These are phyloP conservation scores for Leccinum ochraceum DNA, from an alignment of 768 basidiomycete species.

Conservation along the genomic window DNA sequence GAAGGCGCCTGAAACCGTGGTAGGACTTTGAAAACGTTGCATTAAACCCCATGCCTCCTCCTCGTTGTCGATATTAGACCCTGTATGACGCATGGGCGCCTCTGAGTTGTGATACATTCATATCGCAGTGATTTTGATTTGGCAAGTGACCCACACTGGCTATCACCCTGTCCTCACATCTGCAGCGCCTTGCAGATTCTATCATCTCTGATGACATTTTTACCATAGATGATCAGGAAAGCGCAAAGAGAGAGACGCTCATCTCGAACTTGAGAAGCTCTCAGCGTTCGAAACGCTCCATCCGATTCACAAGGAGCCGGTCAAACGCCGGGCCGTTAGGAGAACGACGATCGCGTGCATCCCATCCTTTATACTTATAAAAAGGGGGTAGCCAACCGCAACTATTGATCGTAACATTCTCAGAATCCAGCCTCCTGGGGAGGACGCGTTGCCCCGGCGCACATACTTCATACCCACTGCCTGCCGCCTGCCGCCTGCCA, in stretches of 20 bases:
- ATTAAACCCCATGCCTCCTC: conserved; percentile 9
- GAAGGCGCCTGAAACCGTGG: background rate
- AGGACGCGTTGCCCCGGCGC: background rate
- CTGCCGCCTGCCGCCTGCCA: background rate
- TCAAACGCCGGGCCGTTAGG: conserved; percentile 5
- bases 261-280: conserved; percentile 13
- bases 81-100: background rate
- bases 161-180: background rate
- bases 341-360: background rate
- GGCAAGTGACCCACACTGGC: background rate
- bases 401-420: background rate
- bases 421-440: conserved; percentile 3
- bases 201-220: background rate
- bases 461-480: background rate
- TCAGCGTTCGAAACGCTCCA: conserved; percentile 2
- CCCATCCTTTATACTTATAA: conserved; percentile 11
- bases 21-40: background rate
- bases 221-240: conserved; percentile 1
- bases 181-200: background rate
- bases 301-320: conserved; percentile 5
- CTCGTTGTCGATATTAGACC: conserved; percentile 8
- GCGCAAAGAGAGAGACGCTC: conserved; percentile 5
- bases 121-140: background rate
- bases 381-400: background rate
- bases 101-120: background rate